A percentile compares a stretch with the other conserved stretches of the same genome.
phyloP scores from a whole-genome alignment of 768 basidiomycete genomes.

The Dacryopinax spathularia region DNA sequence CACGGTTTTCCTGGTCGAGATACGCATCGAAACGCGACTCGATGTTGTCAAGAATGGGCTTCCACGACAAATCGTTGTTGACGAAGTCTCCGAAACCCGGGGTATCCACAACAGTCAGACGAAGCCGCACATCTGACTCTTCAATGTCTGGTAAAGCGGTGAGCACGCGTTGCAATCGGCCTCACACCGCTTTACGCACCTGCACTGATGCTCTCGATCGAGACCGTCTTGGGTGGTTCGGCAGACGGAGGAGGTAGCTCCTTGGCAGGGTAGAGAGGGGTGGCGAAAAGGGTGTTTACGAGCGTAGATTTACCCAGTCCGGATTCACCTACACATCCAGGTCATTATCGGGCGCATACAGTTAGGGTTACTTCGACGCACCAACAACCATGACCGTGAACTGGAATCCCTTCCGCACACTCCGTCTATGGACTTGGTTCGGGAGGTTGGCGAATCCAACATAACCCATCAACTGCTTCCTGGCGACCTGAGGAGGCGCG shows the following conservation, averaged over 20 bases:
- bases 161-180: not conserved
- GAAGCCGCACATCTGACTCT: constrained; percentile 92
- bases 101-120: constrained; percentile 97
- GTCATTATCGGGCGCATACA: constrained; percentile 1
- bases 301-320: constrained; percentile 97
- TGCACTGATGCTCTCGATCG: constrained; percentile 96
- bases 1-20: constrained; percentile 95
- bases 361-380: constrained; percentile 34
- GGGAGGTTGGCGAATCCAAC: constrained; percentile 96
- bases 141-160: constrained; percentile 71
- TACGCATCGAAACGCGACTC: constrained; percentile 96
- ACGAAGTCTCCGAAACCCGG: constrained; percentile 99
- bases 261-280: constrained; percentile 82
- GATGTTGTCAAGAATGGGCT: constrained; percentile 95
- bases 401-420: constrained; percentile 95
- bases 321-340: constrained; percentile 60
- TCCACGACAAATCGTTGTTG: constrained; percentile 99
- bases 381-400: constrained; percentile 99
- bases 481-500: not conserved
- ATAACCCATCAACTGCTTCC: constrained; percentile 35
- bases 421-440: constrained; percentile 98
- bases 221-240: constrained; percentile 83
- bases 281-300: constrained; percentile 98
- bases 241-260: constrained; percentile 68
- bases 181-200: constrained; percentile 38